A percentile compares a stretch with the other conserved stretches of the same genome.
These are phyloP conservation scores for Lasiosphaeria miniovina DNA, from an alignment of 495 filamentous ascomycete genomes.

Conservation along the genomic window DNA sequence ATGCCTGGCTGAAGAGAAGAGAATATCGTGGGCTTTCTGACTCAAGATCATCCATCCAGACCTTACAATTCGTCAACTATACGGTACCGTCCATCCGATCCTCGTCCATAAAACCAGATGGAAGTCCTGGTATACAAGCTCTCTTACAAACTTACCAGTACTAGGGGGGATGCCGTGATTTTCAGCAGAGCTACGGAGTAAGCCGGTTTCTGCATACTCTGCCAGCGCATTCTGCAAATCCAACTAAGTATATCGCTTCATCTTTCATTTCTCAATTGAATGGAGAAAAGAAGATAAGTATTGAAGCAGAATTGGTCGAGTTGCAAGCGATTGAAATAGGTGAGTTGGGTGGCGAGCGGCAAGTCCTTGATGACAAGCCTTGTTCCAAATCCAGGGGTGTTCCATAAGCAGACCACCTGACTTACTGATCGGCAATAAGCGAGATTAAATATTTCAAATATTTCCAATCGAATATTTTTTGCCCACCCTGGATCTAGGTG, in stretches of 20 bases:
- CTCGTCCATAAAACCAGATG: background rate
- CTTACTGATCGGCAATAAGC: background rate
- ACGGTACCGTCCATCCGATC: background rate
- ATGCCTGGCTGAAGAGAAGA: background rate
- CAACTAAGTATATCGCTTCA: too few relatives aligned
- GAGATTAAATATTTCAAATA: background rate
- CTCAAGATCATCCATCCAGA: background rate
- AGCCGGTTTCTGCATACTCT: too few relatives aligned
- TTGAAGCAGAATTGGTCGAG: too few relatives aligned
- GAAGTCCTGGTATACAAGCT: background rate
- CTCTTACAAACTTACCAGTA: background rate
- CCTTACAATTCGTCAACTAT: background rate
- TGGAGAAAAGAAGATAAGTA: too few relatives aligned
- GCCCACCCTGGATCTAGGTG: background rate
- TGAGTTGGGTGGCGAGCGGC: too few relatives aligned
- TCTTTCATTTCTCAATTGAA: too few relatives aligned
- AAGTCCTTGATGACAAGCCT: background rate
- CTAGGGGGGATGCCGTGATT: too few relatives aligned
- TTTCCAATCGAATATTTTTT: background rate
- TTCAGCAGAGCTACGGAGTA: too few relatives aligned
- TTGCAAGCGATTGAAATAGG: too few relatives aligned
- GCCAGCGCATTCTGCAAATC: too few relatives aligned
- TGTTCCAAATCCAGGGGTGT: background rate
- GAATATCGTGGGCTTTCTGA: background rate
- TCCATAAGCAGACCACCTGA: too few relatives aligned